Evolutionary conservation across 257 asterid genomes (phyloP).

Genomic region (Gardenia jasminoides): DNA sequence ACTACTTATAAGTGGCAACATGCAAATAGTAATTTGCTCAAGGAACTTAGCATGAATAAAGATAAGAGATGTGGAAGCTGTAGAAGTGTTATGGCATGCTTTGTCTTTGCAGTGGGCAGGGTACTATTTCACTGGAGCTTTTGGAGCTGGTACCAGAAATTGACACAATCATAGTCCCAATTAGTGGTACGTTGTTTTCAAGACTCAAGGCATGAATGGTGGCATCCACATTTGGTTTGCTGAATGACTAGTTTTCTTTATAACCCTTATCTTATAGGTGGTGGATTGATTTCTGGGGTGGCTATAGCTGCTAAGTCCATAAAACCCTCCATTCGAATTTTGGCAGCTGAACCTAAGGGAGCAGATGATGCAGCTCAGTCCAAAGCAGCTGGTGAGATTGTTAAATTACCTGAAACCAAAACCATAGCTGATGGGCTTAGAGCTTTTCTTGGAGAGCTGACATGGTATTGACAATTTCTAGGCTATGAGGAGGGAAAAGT

Average conservation of each 20-base stretch:
- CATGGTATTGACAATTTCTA: slow-evolving; percentile 54
- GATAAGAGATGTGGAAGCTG: neutral
- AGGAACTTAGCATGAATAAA: neutral
- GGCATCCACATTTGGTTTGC: slow-evolving; percentile 7
- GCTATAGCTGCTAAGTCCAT: slow-evolving; percentile 87
- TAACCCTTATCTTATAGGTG: slow-evolving; percentile 46
- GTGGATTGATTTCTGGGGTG: slow-evolving; percentile 93
- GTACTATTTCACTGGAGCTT: slow-evolving; percentile 82
- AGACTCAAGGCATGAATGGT: slow-evolving; percentile 8
- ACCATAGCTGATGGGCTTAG: slow-evolving; percentile 94
- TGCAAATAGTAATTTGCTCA: neutral
- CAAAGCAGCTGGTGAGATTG: slow-evolving; percentile 58
- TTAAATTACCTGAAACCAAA: slow-evolving; percentile 63
- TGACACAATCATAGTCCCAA: slow-evolving; percentile 78
- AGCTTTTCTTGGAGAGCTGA: slow-evolving; percentile 80
- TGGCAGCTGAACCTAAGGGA: slow-evolving; percentile 94
- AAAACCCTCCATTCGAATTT: slow-evolving; percentile 60
- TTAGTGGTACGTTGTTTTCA: slow-evolving; percentile 58
- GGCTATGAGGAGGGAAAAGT: neutral
- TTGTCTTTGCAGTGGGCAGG: slow-evolving; percentile 71
- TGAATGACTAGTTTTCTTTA: neutral
- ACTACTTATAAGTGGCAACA: neutral
- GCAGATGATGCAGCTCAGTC: slow-evolving; percentile 91
- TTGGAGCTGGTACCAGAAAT: slow-evolving; percentile 74
- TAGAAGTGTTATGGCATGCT: neutral